Evolutionary conservation across 441 rosid species (phyloP), one percentile per base, ranked within the genome.

Genomic region (Croton laevigatus): DNA sequence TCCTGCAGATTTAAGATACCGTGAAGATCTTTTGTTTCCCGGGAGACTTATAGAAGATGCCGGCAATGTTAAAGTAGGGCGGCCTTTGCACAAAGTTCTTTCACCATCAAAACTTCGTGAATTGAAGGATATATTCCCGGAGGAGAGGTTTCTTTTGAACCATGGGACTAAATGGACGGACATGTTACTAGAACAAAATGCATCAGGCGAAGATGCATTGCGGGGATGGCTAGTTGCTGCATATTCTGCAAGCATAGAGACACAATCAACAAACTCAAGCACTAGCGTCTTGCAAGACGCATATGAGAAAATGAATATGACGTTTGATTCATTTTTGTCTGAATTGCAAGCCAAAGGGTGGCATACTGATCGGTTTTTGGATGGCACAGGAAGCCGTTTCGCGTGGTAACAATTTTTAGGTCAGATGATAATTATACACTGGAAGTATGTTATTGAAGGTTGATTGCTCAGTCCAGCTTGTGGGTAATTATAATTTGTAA

Each of bases 201-300:
- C 97, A 16, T 79, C 90, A 0, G 99, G 89, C 13, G 94, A 91
- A 87, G 98, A 95, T 71, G 99, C 94, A 59, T 71, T 93, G 77
- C 87, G 94, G 84, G 99, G 98, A 57, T 95, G 99, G 98, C 74
- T 95, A 61, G 91, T 95, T 65, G 97, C 99, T 64, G 99, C 93
- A 8, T 89, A 83, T 75, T 85, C 87, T 37, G 73, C 84, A 20
- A 76, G 74, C 60, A 83, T 76, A 85, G 73, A 46, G 75, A 75
- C 82, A 23, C 79, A 77, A 20, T 78, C 77, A 38, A 65, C 63
- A 14, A 78, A 80, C 73, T 69, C 71, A 10, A 85, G 71, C 51
- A 71, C 55, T 19, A 52, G 70, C 3, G 77, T 81, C 48, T 61
- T 89, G 81, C 84, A 69, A 79, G 92, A 85, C 6, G 96, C 96